Base-by-base conservation (phyloP, 768 basidiomycete genomes). In the Coprinopsis sp. region DNA sequence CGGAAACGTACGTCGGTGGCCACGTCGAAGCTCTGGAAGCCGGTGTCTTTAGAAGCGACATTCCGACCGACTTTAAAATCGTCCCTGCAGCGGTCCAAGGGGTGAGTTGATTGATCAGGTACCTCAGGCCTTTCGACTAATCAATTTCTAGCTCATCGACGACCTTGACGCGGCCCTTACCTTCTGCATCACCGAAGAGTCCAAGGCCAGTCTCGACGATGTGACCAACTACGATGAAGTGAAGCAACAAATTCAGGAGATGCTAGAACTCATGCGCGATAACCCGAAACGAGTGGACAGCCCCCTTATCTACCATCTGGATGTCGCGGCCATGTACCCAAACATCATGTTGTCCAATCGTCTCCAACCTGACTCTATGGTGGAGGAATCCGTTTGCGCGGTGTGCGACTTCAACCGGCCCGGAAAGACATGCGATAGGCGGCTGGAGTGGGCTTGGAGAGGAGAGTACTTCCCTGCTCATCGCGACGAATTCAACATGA, bases 341-440 rank as follows among this genome's bases (percentile, higher is more conserved):
- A 99, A 98, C 66, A 98, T 99, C 79, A 99, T 99, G 96, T 84
- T 99, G 73, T 97, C 94, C 14, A 99, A 99, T 62, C 90, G 96
- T 27, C 76, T 99, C 2, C 96, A 99, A 56, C 96, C 96, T 2
- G 96, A 99, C 66, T 96, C 96, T 2, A 88, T 98, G 70, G 87
- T 97, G 8, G 91, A 94, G 58, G 96, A 98, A 64, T 82, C 95
- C 16, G 87, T 85, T 14, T 99, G 96, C 59, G 96, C 96, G 1
- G 93, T 97, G 2, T 99, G 96, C 68, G 96, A 99, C 66, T 98
- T 87, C 64, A 99, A 99, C 58, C 81, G 94, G 7, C 94, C 96
- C 0, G 91, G 90, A 18, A 99, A 99, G 69, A 78, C 81, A 10
- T 99, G 96, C 65, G 96, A 98, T 61, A 73, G 96, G 37, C 77